Base-by-base conservation (phyloP, 345 rosid genomes). In the Linum usitatissimum region DNA sequence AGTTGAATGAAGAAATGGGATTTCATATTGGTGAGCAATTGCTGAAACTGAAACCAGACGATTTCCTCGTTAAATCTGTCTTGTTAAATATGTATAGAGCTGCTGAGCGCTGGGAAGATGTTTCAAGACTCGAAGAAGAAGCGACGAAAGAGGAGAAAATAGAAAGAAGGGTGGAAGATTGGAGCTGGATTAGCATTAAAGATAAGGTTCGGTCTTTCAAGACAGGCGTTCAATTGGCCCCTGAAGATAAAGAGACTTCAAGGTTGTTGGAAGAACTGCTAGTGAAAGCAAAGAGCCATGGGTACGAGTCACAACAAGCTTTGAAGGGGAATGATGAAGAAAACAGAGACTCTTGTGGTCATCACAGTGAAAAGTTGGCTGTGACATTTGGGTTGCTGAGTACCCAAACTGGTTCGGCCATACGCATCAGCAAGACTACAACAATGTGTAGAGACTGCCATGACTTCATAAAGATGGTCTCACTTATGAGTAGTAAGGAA, bases 151-250 rank as follows among this genome's bases (percentile, higher is more conserved):
- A 72, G 17, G 70, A 73, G 55, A 55, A 78, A 56, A 20, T 70
- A 0, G 61, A 34, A 34, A 34, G 75, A 20, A 61, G 66, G 61
- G 30, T 49, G 31, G 60, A 53, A 9, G 83, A 82, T 60, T 78
- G 81, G 84, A 82, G 90, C 76, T 76, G 82, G 85, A 75, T 84
- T 59, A 75, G 71, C 66, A 67, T 72, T 23, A 77, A 72, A 68
- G 84, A 68, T 38, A 70, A 68, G 68, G 65, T 74, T 57, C 64
- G 73, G 67, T 68, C 76, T 1, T 82, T 85, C 57, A 73, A 71
- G 64, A 34, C 79, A 2, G 69, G 57, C 15, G 68, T 74, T 49
- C 59, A 18, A 57, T 62, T 20, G 59, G 73, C 66, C 71, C 64
- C 66, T 17, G 63, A 36, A 2, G 61, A 61, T 30, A 38, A 65